Evolutionary conservation across 1,284 basidiomycete species (phyloP), one percentile per base, ranked within the genome.

Genomic region (Boletus albobrunnescens): DNA sequence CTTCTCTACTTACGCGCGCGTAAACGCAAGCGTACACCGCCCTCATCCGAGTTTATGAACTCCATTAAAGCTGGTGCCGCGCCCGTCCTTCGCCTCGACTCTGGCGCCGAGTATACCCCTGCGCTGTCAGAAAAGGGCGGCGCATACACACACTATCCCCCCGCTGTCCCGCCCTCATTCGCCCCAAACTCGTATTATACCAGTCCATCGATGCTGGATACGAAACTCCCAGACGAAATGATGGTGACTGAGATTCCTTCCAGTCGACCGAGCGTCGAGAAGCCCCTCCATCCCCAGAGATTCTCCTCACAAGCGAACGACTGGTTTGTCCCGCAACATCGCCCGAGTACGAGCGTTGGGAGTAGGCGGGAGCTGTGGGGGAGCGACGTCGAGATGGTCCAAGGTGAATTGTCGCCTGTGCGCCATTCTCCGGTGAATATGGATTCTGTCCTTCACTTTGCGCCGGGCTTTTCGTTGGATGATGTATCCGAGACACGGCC

Each of bases 31-130:
- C 71, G 64, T 35, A 69, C 61, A 12, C 68, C 75, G 4, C 78
- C 80, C 2, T 79, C 79, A 3, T 68, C 75, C 7, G 76, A 78
- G 51, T 80, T 78, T 53, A 58, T 67, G 28, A 57, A 67, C 16
- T 51, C 60, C 17, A 47, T 64, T 40, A 49, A 44, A 36, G 48
- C 41, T 0, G 66, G 64, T 11, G 36, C 41, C n/a, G 5, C 53
- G 5, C 65, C 64, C 6, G 49, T 65, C 33, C 50, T 64, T 14
- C 63, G 62, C 12, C 51, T 67, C 16, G 64, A 59, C 8, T 60
- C 51, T 1, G 54, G 60, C n/a, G 49, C 51, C 20, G 44, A 50
- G 13, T 64, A 52, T 27, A 38, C 46, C 3, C 50, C 53, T 5
- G 20, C 56, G 0, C 38, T 49, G 3, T 10, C 57, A 3, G 63